Evolutionary conservation across 2,329 filamentous ascomycete genomes (phyloP).

Genomic region (Penicillium oxalicum): DNA sequence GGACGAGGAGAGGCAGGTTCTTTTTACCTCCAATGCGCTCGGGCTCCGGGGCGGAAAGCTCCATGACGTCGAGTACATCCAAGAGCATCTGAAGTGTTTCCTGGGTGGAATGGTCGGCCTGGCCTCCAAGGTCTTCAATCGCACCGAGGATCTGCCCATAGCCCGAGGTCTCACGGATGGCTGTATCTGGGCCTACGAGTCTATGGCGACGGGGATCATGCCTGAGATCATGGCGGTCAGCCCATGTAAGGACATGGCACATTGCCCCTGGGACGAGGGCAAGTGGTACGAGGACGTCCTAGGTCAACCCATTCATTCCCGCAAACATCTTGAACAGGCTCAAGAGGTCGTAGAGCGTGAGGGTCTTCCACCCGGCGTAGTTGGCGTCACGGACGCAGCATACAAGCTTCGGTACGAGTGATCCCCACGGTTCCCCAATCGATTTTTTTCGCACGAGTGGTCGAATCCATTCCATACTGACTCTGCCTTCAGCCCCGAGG

Average conservation of each 20-base stretch:
- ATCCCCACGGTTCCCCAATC: not conserved
- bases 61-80: constrained; percentile 31
- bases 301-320: constrained; percentile 13
- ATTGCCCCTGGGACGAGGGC: constrained; percentile 52
- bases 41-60: constrained; percentile 14
- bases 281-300: constrained; percentile 30
- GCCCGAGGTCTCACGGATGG: constrained; percentile 54
- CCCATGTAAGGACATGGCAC: constrained; percentile 40
- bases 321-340: constrained; percentile 16
- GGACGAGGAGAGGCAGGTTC: constrained; percentile 33
- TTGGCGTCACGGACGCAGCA: constrained; percentile 20
- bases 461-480: not conserved
- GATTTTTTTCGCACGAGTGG: no score
- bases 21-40: constrained; percentile 34
- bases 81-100: constrained; percentile 56
- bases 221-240: constrained; percentile 52
- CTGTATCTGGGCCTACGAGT: constrained; percentile 58
- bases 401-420: constrained; percentile 28
- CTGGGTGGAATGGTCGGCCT: constrained; percentile 57
- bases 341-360: constrained; percentile 17
- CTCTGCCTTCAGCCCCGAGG: constrained; percentile 42
- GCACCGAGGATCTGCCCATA: constrained; percentile 49
- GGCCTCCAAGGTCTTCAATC: constrained; percentile 52
- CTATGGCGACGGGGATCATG: constrained; percentile 55
- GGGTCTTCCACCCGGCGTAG: constrained; percentile 25